A percentile compares a stretch with the other conserved stretches of the same genome.
These are phyloP conservation scores for Diaporthe ampelina DNA, from an alignment of 2,329 filamentous ascomycete genomes.

Conservation along the genomic window DNA sequence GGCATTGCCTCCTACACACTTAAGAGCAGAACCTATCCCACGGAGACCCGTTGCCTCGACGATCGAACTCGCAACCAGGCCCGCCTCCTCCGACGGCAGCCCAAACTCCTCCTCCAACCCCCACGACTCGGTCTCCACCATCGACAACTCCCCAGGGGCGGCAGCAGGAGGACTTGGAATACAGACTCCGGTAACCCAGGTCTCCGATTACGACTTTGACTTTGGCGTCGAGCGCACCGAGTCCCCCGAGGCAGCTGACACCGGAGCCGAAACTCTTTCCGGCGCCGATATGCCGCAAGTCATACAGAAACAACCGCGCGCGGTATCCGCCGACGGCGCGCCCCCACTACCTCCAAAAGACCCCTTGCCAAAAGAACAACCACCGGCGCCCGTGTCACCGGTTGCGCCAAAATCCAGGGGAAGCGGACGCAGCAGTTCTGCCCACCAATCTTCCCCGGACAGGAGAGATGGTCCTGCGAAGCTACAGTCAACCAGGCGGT, in stretches of 20 bases:
- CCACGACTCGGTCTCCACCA: constrained; percentile 39
- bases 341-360: constrained; percentile 28
- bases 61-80: constrained; percentile 32
- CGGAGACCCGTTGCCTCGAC: constrained; percentile 34
- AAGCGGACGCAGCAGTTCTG: constrained; percentile 28
- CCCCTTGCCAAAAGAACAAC: constrained; percentile 25
- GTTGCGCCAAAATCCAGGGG: constrained; percentile 8
- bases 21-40: constrained; percentile 28
- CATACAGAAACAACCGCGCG: constrained; percentile 38
- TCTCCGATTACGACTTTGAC: constrained; percentile 38
- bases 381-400: constrained; percentile 31
- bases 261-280: constrained; percentile 9
- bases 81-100: constrained; percentile 33
- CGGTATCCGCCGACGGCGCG: constrained; percentile 8
- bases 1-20: constrained; percentile 20
- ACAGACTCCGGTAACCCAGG: constrained; percentile 39
- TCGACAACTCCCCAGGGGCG: constrained; percentile 39
- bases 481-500: constrained; percentile 41
- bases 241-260: constrained; percentile 35
- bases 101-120: constrained; percentile 37
- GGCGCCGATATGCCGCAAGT: constrained; percentile 35
- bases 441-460: constrained; percentile 34
- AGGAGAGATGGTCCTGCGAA: constrained; percentile 44
- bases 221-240: constrained; percentile 38
- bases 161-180: constrained; percentile 20